Base-by-base conservation (phyloP, 73 alveolate genomes). In the Durusdinium trenchii region DNA sequence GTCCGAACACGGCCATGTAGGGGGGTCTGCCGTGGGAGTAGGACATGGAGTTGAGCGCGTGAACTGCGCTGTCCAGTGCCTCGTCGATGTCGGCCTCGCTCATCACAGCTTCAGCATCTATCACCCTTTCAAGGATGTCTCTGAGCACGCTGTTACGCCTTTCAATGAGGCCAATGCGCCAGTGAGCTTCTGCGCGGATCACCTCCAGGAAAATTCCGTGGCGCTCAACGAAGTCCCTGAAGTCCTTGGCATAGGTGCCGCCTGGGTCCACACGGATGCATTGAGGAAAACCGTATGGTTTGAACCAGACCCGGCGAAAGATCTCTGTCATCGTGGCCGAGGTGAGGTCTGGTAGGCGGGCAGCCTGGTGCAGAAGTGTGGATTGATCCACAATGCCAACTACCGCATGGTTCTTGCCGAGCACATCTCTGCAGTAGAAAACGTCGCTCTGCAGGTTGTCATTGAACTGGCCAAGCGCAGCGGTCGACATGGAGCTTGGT, bases 121-220 rank as follows among this genome's bases (percentile, higher is more conserved):
- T 57, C 47, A 75, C 43, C 32, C 81, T 42, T 81, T 86, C 95
- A 26, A 64, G 45, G 57, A 42, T 75, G 57, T 75, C 86, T 1
- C 86, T 28, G 26, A 75, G 57, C 51, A 75, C 86, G 16, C 60
- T 45, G 73, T 86, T 86, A 6, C 95, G 79, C 43, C 79, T 9
- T 16, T 86, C 95, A 36, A 54, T 57, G 10, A 38, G 35, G 61
- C 95, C 95, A 16, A 86, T 62, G 12, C 95, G 18, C 45, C 61
- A 64, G 36, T 86, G 95, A 0, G 95, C 95, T 16, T 86, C 95
- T 12, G 95, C 95, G 6, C 82, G 95, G 2, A 86, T 43, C 35
- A 83, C 94, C 28, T 83, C 94, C 36, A 48, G 61, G 3, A 54
- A 7, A 47, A 86, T 43, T 42, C 95, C 95, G 9, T 45, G 36